phyloP scores from a whole-genome alignment of 2,329 filamentous ascomycete species.

The Paracoccidioides lutzii region DNA sequence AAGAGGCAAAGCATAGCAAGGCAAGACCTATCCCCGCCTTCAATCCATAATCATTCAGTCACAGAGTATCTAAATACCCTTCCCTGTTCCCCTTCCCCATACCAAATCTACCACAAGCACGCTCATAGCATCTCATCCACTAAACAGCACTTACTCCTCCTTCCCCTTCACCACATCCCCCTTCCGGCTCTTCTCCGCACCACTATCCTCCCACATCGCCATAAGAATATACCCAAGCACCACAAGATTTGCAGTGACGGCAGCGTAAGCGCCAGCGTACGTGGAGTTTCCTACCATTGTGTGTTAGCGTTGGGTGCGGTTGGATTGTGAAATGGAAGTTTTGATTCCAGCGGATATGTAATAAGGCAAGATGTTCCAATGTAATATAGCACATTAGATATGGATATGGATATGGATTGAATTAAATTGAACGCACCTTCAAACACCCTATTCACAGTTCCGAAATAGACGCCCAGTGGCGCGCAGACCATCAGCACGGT shows the following conservation, averaged over 20 bases:
- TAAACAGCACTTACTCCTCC: slow-evolving; percentile 21
- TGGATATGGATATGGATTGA: background rate
- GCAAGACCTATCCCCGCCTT: too few relatives aligned
- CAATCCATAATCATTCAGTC: too few relatives aligned
- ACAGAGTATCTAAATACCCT: too few relatives aligned
- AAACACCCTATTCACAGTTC: slow-evolving; percentile 64
- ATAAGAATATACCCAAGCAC: slow-evolving; percentile 82
- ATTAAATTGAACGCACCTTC: slow-evolving; percentile 47
- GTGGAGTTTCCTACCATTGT: slow-evolving; percentile 64
- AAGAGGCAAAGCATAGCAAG: too few relatives aligned
- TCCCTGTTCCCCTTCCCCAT: background rate
- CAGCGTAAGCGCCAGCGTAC: slow-evolving; percentile 71
- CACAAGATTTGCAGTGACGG: slow-evolving; percentile 82
- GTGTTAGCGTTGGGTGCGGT: background rate
- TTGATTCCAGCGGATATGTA: background rate
- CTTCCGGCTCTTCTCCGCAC: slow-evolving; percentile 47
- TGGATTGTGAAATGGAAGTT: background rate
- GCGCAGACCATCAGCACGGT: slow-evolving; percentile 80
- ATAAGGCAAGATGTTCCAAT: too few relatives aligned
- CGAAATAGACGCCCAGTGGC: slow-evolving; percentile 81
- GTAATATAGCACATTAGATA: background rate
- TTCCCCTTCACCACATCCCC: slow-evolving; percentile 43
- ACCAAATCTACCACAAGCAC: too few relatives aligned
- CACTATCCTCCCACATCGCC: slow-evolving; percentile 77
- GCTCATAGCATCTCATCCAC: too few relatives aligned